Conservation (phyloP, 768 basidiomycete genomes). For the Pleurotus tuber-regium region DNA sequence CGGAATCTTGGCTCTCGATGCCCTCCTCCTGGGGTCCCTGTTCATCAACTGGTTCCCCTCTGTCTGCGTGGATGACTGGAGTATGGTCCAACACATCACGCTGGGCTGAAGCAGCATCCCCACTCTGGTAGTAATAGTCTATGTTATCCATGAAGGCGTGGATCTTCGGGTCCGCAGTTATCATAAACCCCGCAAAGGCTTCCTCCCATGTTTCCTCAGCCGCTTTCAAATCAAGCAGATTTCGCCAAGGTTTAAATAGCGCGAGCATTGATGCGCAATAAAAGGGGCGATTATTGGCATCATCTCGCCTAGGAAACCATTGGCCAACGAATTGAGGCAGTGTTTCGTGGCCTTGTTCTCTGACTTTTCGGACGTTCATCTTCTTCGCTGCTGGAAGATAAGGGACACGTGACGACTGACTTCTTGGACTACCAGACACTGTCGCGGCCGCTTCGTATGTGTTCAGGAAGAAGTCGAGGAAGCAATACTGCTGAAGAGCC, state of each 20-base stretch:
- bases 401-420: too few species aligned
- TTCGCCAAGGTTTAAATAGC: slow-evolving; percentile 6
- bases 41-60: neutral
- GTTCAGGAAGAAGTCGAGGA: slow-evolving; percentile 26
- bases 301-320: slow-evolving; percentile 16
- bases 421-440: too few species aligned
- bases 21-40: too few species aligned
- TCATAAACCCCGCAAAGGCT: neutral
- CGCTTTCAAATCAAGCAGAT: neutral
- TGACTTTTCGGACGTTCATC: neutral
- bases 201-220: neutral
- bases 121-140: slow-evolving; percentile 9
- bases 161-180: neutral
- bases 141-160: slow-evolving; percentile 4
- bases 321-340: slow-evolving; percentile 16
- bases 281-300: slow-evolving; percentile 8
- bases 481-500: neutral
- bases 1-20: too few species aligned
- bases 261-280: slow-evolving; percentile 14
- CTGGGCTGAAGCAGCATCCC: too few species aligned
- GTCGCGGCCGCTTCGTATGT: slow-evolving; percentile 27
- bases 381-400: too few species aligned
- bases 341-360: neutral
- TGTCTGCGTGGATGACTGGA: neutral
- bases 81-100: too few species aligned